Evolutionary conservation across 495 filamentous ascomycete genomes (phyloP), one percentile per base, ranked within the genome.

Genomic region (Hypomontagnella monticulosa): DNA sequence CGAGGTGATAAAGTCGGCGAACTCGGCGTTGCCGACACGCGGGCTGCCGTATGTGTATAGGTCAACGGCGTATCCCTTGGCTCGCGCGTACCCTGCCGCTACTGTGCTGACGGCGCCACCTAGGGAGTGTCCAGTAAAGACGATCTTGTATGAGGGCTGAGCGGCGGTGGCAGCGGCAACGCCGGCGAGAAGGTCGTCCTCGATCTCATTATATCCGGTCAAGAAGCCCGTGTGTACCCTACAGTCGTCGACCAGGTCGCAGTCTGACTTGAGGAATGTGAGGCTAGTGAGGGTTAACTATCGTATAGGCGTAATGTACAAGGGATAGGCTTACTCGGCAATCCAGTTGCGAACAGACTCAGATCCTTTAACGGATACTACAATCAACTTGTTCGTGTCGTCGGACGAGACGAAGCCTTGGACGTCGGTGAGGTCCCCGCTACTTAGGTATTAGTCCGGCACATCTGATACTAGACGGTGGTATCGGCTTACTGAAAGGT

Each of bases 341-440:
- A 93, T 78, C 84, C 84, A 93, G 73, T 88, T 93, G 30, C 79
- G 78, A 42, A 90, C 19, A 15, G 85, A 86, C 11, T 79, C 65
- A 20, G 83, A 84, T 60, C 92, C 92, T 27, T 88, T 85, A 79
- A 93, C 89, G 12, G 88, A 82, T 40, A 92, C 74, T 32, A 93
- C 83, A 43, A 93, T 87, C 11, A 85, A 64, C 16, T 79, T 58
- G 65, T 85, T 87, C 23, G 83, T 87, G 18, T 74, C 70, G 75
- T 95, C 92, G 16, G 80, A 75, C 10, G 87, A 87, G n/a, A 93
- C 73, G 68, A 88, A 90, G 33, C 92, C 92, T 10, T 87, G 81
- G 11, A 84, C 84, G 61, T 91, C 89, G 5, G 88, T 85, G 6
- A 76, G 43, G 33, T 79, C 59, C 2, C 83, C 78, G 41, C 85